Conservation (phyloP, 2,329 filamentous ascomycete species). For the Colletotrichum camelliae region DNA sequence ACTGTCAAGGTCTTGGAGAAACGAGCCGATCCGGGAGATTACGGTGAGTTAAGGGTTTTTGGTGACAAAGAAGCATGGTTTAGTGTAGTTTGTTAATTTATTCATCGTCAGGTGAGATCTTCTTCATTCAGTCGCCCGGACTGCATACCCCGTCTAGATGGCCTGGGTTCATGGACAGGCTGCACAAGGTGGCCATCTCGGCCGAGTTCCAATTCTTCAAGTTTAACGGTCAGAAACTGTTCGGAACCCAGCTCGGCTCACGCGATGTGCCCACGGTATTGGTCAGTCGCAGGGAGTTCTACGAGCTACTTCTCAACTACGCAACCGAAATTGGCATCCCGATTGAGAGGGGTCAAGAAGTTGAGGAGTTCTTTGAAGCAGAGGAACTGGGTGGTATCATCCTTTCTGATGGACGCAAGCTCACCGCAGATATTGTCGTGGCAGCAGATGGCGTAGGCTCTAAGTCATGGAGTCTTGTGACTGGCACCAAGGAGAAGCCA, state of each 20-base stretch:
- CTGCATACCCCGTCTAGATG: background rate
- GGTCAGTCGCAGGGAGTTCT: background rate
- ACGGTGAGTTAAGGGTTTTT: background rate
- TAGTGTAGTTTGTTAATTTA: background rate
- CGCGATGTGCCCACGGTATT: background rate
- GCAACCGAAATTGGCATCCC: background rate
- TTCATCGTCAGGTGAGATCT: background rate
- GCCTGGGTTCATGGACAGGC: background rate
- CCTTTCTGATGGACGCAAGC: background rate
- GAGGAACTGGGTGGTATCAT: background rate
- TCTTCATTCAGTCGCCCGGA: background rate
- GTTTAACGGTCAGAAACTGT: background rate
- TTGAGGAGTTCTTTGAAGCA: background rate
- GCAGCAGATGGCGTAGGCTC: background rate
- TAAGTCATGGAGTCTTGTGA: background rate
- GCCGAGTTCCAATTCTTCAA: background rate
- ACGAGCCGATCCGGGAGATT: background rate
- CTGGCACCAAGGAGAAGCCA: background rate
- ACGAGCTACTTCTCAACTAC: background rate
- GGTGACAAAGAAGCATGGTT: background rate
- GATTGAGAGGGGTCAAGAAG: background rate
- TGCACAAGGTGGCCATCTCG: background rate
- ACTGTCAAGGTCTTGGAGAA: conserved; percentile 2
- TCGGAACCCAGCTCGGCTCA: background rate
- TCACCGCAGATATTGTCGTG: background rate